Base-by-base conservation (phyloP, 2,329 filamentous ascomycete genomes). In the Beauveria australis region DNA sequence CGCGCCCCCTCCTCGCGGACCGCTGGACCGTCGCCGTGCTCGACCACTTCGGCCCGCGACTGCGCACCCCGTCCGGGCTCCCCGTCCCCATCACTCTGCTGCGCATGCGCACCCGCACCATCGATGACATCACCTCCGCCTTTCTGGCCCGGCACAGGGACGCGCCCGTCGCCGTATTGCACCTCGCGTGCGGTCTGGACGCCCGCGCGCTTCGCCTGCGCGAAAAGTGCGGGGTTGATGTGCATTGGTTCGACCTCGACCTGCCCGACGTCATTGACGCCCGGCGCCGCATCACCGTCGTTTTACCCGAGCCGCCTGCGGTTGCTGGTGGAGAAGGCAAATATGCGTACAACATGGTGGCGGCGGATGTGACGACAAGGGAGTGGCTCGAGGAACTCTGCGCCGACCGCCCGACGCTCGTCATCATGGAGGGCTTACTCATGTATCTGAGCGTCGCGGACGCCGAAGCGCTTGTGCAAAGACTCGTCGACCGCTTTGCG, bases 241-340 rank as follows among this genome's bases (percentile, higher is more conserved):
- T 69, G 14, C 64, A 68, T 18, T 74, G 72, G 73, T 67, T 74
- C 59, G 72, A 74, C 41, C 62, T 72, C 26, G 73, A 75, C 53
- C 59, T 73, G 18, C 70, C 70, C 40, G 71, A 73, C 18, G 72
- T 74, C 10, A 63, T 72, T n/a, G 66, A 66, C 5, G 64, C 74
- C 43, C 71, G 73, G 6, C 58, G 60, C 8, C 65, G 64, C 43
- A 62, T 73, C 4, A 63, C 53, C 5, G 40, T 7, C 24, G 40
- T 26, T 26, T 22, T 46, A n/a, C 53, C 51, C 5, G 26, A 30
- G 70, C 1, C 67, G 1, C 22, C 61, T 59, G 16, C 64, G 64
- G 30, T 67, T 70, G 26, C 16, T 14, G n/a, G n/a, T 10, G 14
- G 6, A 12, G 30, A 8, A 2, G n/a, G 18, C 4, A 24, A 6